Percentiles rank a stretch among this genome's conserved stretches.
Evolutionary conservation across 148 eudicot genomes (phyloP).

Genomic region (Pouteria glomerata): DNA sequence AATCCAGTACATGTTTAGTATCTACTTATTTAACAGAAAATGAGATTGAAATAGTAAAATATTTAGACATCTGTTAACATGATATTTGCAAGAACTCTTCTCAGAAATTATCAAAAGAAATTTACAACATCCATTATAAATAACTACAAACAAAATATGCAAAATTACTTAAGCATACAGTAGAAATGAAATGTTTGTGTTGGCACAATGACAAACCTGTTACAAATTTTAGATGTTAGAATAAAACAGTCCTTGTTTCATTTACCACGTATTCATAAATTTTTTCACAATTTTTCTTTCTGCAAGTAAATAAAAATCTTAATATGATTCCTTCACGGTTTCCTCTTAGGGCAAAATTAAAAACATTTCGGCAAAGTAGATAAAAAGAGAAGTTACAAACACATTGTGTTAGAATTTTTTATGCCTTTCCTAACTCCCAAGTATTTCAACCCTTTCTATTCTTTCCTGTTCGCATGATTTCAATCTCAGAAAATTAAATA

Average conservation of each 20-base stretch:
- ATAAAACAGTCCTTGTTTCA: neutral
- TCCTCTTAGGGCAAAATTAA: neutral
- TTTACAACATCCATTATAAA: neutral
- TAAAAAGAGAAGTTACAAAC: neutral
- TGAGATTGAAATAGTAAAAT: neutral
- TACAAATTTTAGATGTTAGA: neutral
- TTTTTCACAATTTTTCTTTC: too few relatives aligned
- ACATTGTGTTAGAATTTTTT: neutral
- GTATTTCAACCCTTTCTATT: too few relatives aligned
- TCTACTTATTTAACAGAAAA: neutral
- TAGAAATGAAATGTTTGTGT: neutral
- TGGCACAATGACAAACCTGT: neutral
- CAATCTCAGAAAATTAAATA: neutral
- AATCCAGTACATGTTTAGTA: constrained; percentile 32
- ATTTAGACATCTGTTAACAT: neutral
- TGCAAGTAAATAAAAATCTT: too few relatives aligned
- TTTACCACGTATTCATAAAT: neutral
- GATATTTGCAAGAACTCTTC: neutral
- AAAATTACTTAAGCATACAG: neutral
- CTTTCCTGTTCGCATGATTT: neutral
- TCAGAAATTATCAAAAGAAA: neutral
- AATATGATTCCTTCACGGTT: constrained; percentile 1
- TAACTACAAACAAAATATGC: neutral
- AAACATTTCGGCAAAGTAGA: neutral
- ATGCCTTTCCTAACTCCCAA: neutral